A percentile compares a stretch with the other conserved stretches of the same genome.
phyloP scores from a whole-genome alignment of 2,329 filamentous ascomycete genomes.

The Epichloe gansuensis region DNA sequence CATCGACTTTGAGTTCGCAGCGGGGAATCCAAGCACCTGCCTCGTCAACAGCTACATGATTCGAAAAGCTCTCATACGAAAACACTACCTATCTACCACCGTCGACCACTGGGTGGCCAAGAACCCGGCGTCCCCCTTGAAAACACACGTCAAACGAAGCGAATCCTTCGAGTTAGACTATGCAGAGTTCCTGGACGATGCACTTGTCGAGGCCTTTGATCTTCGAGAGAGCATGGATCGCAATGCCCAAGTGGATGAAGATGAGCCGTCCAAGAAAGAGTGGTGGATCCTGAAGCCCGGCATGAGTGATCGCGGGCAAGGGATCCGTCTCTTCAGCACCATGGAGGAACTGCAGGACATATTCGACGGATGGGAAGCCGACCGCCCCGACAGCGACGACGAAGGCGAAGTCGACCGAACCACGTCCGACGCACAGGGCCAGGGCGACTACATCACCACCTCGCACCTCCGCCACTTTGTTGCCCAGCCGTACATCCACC shows the following conservation, averaged over 20 bases:
- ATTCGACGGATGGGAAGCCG: conserved; percentile 82
- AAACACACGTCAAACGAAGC: conserved; percentile 57
- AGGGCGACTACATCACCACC: conserved; percentile 53
- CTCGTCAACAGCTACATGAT: conserved; percentile 87
- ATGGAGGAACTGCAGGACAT: conserved; percentile 74
- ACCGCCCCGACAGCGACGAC: conserved; percentile 50
- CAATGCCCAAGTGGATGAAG: conserved; percentile 34
- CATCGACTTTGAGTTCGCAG: conserved; percentile 69
- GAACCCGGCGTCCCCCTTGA: conserved; percentile 57
- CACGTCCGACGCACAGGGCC: conserved; percentile 15
- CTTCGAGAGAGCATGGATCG: conserved; percentile 62
- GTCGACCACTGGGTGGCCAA: conserved; percentile 79
- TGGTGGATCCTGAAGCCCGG: conserved; percentile 99
- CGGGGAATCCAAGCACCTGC: conserved; percentile 45
- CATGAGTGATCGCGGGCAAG: conserved; percentile 93
- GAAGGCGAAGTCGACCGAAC: conserved; percentile 37
- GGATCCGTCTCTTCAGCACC: conserved; percentile 77
- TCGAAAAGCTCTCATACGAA: conserved; percentile 89
- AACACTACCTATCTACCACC: conserved; percentile 82
- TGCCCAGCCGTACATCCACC: conserved; percentile 87
- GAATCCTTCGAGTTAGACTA: conserved; percentile 93
- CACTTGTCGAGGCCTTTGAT: conserved; percentile 81
- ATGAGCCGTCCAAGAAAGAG: conserved; percentile 35
- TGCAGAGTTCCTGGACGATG: conserved; percentile 90
- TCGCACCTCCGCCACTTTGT: conserved; percentile 93